Evolutionary conservation across 306 rosid species (phyloP).

Genomic region (Rosa lucieae): DNA sequence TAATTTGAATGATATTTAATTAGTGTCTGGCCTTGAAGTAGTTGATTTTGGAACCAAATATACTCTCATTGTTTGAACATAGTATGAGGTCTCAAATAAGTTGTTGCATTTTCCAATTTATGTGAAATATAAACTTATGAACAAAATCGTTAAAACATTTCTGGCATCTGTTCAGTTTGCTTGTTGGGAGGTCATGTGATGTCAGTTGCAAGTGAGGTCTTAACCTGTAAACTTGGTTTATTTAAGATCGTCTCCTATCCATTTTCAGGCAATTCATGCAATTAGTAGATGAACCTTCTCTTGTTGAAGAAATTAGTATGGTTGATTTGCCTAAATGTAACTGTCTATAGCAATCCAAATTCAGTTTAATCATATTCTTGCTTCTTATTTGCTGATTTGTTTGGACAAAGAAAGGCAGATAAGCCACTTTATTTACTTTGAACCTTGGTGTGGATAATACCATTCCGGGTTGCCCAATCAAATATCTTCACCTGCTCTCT

Average conservation of each 20-base stretch:
- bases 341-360: slow-evolving; percentile 3
- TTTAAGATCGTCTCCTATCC: neutral
- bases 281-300: neutral
- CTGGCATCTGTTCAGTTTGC: neutral
- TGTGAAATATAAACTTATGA: neutral
- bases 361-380: neutral
- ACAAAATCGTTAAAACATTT: neutral
- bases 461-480: neutral
- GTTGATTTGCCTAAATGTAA: neutral
- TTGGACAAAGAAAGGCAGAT: neutral
- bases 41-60: neutral
- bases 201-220: neutral
- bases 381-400: neutral
- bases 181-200: neutral
- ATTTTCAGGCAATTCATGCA: neutral
- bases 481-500: neutral
- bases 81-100: neutral
- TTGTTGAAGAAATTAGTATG: neutral
- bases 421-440: slow-evolving; percentile 1
- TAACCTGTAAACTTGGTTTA: neutral
- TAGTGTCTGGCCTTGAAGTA: neutral
- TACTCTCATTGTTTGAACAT: neutral
- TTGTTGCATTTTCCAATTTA: neutral
- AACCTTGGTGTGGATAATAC: neutral
- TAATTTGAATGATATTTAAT: neutral